Base-by-base conservation (phyloP, 306 rosid genomes). In the Begonia peltatifolia region DNA sequence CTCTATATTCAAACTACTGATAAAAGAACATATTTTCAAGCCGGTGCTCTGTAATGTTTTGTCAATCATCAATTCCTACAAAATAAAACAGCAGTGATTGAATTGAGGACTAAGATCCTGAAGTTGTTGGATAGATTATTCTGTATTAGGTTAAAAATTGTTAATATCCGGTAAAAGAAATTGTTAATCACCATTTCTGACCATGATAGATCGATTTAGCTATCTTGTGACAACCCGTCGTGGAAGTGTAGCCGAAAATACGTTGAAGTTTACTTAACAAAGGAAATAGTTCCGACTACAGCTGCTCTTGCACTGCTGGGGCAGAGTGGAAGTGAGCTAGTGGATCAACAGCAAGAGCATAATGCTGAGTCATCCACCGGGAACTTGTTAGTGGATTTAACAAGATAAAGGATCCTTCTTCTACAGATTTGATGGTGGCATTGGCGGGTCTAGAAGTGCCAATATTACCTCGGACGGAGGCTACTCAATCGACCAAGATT, bases 221-320 rank as follows among this genome's bases (percentile, higher is more conserved):
- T n/a, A 87, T 86, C n/a, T n/a, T n/a, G n/a, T 12, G 94, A 86
- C 16, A 95, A 85, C 10, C 85, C 99, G 10, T 87, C 92, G 0
- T 94, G 84, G 72, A 90, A 86, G 77, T 88, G 86, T 12, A 65
- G 84, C 38, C 77, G 87, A 8, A 86, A 90, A 49, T 90, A 90
- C 54, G 87, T 93, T 2, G 95, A 90, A 88, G 76, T 86, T 69
- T 90, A 90, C 71, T 84, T 86, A 94, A 93, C 95, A 0, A 72
- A 84, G 36, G 95, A 90, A 61, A 90, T 90, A 58, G 99, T 90
- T 48, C 82, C 84, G 95, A 90, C 84, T 1, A 86, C 74, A 0
- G 69, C 78, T 0, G 64, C 64, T 20, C 74, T 83, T 11, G 82
- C 86, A 2, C 88, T 92, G 0, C 67, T 62, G 43, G 59, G 57